A percentile compares a stretch with the other conserved stretches of the same genome.
phyloP scores from a whole-genome alignment of 2,329 filamentous ascomycete genomes.

The Didymella exigua region DNA sequence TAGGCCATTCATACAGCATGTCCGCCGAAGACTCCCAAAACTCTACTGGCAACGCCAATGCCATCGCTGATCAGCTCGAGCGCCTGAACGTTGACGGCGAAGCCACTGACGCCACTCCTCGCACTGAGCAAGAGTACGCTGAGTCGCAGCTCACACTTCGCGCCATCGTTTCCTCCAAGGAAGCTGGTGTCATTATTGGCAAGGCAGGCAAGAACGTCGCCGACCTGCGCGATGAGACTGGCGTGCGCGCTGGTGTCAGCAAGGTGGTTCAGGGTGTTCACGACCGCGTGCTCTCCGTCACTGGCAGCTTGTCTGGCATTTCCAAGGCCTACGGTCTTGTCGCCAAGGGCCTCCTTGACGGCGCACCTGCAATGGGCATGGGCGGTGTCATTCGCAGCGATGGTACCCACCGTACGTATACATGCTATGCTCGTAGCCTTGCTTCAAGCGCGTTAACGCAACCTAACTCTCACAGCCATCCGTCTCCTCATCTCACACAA shows the following conservation, averaged over 20 bases:
- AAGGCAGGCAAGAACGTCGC: constrained; percentile 99
- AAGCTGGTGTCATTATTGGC: constrained; percentile 98
- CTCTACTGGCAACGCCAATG: constrained; percentile 42
- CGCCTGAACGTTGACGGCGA: constrained; percentile 49
- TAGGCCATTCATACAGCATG: constrained; percentile 49
- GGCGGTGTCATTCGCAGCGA: constrained; percentile 81
- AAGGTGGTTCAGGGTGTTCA: constrained; percentile 98
- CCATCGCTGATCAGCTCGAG: constrained; percentile 52
- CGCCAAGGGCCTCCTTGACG: constrained; percentile 87
- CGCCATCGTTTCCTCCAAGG: constrained; percentile 98
- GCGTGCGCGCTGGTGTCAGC: constrained; percentile 96
- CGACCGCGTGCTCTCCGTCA: constrained; percentile 95
- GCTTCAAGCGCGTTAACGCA: background rate
- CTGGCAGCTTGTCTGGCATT: constrained; percentile 84
- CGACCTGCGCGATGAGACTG: constrained; percentile 94
- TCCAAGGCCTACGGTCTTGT: constrained; percentile 93
- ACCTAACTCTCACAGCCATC: constrained; percentile 67
- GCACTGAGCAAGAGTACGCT: constrained; percentile 96
- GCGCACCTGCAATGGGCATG: constrained; percentile 95
- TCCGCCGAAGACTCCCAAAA: constrained; percentile 49
- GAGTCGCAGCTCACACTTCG: constrained; percentile 90
- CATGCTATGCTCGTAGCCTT: background rate
- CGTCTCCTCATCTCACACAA: constrained; percentile 99
- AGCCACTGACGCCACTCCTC: constrained; percentile 78
- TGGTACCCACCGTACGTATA: constrained; percentile 87